Percentiles rank a stretch among this genome's conserved stretches.
These are phyloP conservation scores for Gentiana macrophylla DNA, from an alignment of 257 asterid species.

Conservation along the genomic window DNA sequence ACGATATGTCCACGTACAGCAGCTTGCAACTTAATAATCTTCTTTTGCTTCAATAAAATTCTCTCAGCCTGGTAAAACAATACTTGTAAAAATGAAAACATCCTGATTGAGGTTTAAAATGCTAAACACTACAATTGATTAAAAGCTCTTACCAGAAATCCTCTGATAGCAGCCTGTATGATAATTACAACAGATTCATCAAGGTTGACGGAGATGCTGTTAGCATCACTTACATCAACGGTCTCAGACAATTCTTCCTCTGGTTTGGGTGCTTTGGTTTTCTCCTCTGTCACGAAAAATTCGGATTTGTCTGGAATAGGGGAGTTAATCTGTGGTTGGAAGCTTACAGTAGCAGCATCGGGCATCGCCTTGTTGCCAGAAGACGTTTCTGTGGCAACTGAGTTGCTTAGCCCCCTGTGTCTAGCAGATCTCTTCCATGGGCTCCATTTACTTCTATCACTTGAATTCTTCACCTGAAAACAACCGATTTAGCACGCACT, in stretches of 20 bases:
- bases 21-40: conserved; percentile 73
- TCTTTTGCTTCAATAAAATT: conserved; percentile 47
- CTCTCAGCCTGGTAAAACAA: conserved; percentile 48
- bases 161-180: conserved; percentile 59
- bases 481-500: conserved; percentile 4
- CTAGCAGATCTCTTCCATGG: conserved; percentile 78
- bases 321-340: conserved; percentile 37
- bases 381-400: conserved; percentile 50
- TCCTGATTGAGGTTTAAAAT: neutral
- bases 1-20: conserved; percentile 94
- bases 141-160: conserved; percentile 46
- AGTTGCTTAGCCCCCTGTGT: conserved; percentile 68
- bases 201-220: conserved; percentile 13
- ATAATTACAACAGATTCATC: conserved; percentile 53
- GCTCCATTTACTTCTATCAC: conserved; percentile 90
- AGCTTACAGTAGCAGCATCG: conserved; percentile 34
- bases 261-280: conserved; percentile 25
- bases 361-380: conserved; percentile 49
- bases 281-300: conserved; percentile 37
- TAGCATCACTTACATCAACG: conserved; percentile 3
- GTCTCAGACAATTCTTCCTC: conserved; percentile 27
- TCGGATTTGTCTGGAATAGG: conserved; percentile 33
- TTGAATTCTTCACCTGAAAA: conserved; percentile 53
- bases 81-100: conserved; percentile 24
- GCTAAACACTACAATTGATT: neutral